Base-by-base conservation (phyloP, 768 basidiomycete species). In the Xerocomellus dryophilus region DNA sequence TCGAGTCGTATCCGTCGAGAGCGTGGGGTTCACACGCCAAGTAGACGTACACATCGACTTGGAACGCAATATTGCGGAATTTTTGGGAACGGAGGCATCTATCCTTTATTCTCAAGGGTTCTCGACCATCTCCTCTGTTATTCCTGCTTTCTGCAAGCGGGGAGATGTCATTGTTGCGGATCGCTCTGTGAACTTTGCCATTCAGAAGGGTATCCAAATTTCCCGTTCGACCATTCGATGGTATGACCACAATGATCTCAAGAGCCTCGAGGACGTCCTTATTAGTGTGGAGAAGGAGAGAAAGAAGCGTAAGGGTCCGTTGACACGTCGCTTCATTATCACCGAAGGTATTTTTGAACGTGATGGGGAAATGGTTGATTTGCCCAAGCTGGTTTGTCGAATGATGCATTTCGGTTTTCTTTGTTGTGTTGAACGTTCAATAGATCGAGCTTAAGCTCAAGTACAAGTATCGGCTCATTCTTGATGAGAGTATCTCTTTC, bases 151-250 rank as follows among this genome's bases (percentile, higher is more conserved):
- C 73, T 92, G 90, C 78, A 98, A 99, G 70, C 85, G 96, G 57
- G 95, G 94, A 2, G 96, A 99, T 65, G 84, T 99, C 65, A 95
- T 99, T 64, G 90, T 99, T n/a, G 94, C 93, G 4, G 96, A 99
- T 71, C 85, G 93, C n/a, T 83, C 86, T n/a, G 86, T 94, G 61
- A 96, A 90, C 71, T 93, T 98, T 70, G 85, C 91, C 15, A 90
- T 98, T 50, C 95, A 98, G 69, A 96, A 94, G 72, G 97, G 96
- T 17, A 84, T 98, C 27, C 89, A 96, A 68, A 93, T 98, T 55
- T 90, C 88, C 18, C 86, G 97, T 38, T 91, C 86, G 7, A 93
- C 88, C 1, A 83, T 98, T 32, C 83, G 91, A 50, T 99, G 93
- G 93, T 99, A 83, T 68, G 95, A 98, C 61, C 97, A 98, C 68